Evolutionary conservation across 2,329 filamentous ascomycete genomes (phyloP).

Genomic region (Macrophomina tecta): DNA sequence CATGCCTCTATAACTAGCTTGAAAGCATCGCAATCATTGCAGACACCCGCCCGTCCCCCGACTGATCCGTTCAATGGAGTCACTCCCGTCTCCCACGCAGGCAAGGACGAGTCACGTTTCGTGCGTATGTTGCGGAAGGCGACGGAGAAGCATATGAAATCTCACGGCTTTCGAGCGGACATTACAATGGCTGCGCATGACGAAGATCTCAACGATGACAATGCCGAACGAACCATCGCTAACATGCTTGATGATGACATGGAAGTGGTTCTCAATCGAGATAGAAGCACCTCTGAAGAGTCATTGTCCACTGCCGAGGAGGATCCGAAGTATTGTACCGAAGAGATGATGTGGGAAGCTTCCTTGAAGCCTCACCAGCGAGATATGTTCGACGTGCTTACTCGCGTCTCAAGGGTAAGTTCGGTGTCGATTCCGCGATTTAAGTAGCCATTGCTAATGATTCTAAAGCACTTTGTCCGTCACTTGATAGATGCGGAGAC

Average conservation of each 20-base stretch:
- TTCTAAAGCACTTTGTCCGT: constrained; percentile 47
- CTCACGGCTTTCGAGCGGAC: background rate
- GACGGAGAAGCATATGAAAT: constrained; percentile 21
- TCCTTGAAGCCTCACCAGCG: constrained; percentile 48
- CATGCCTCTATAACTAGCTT: constrained; percentile 36
- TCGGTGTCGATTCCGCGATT: constrained; percentile 1
- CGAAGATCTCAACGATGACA: background rate
- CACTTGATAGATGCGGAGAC: constrained; percentile 56
- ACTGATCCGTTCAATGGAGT: constrained; percentile 12
- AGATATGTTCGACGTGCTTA: constrained; percentile 45
- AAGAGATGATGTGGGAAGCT: constrained; percentile 47
- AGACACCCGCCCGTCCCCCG: background rate
- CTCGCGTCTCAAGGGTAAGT: constrained; percentile 40
- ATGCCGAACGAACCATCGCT: constrained; percentile 37
- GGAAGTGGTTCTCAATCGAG: background rate
- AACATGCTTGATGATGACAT: constrained; percentile 30
- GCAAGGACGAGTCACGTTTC: constrained; percentile 20
- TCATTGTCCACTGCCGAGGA: background rate
- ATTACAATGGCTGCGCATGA: background rate
- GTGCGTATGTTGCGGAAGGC: constrained; percentile 12
- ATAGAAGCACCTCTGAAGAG: background rate
- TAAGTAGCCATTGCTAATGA: background rate
- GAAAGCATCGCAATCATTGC: background rate
- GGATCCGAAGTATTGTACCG: constrained; percentile 30
- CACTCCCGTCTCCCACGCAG: background rate